Evolutionary conservation across 1,139 yeast species (phyloP).

Genomic region (Nakaseomyces sp.): DNA sequence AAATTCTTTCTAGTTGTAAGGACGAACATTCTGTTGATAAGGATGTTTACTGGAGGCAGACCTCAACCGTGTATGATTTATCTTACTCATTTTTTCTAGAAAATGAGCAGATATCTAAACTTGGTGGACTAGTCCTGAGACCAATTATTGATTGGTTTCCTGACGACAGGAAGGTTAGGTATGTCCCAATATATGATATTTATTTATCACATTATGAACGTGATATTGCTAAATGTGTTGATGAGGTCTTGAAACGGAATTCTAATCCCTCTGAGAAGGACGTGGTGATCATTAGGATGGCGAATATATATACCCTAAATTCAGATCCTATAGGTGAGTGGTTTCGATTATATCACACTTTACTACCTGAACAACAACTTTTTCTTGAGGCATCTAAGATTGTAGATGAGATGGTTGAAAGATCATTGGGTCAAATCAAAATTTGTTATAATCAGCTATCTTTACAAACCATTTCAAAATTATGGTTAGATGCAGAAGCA

Average conservation of each 20-base stretch:
- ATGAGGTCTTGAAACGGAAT: not conserved
- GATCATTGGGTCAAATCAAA: not conserved
- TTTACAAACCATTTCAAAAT: not conserved
- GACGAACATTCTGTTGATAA: constrained; percentile 7
- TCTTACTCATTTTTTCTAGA: constrained; percentile 13
- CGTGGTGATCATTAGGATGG: not conserved
- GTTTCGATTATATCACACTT: constrained; percentile 1
- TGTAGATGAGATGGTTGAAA: not conserved
- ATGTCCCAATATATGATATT: not conserved
- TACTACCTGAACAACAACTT: not conserved
- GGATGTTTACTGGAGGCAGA: constrained; percentile 7
- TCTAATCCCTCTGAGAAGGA: not conserved
- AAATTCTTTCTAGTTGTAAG: constrained; percentile 14
- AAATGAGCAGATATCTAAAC: constrained; percentile 8
- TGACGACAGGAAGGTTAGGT: not conserved
- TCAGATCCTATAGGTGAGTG: not conserved
- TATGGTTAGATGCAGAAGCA: not conserved
- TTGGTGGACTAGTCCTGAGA: not conserved
- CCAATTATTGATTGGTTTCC: not conserved
- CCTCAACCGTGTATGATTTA: constrained; percentile 11
- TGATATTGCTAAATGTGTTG: constrained; percentile 2
- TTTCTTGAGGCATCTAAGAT: not conserved
- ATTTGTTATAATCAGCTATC: constrained; percentile 2
- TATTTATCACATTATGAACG: not conserved
- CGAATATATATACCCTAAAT: not conserved